Percentiles rank a stretch among this genome's conserved stretches.
Conservation (phyloP, 345 rosid genomes). For the Eucalyptus curtisii region DNA sequence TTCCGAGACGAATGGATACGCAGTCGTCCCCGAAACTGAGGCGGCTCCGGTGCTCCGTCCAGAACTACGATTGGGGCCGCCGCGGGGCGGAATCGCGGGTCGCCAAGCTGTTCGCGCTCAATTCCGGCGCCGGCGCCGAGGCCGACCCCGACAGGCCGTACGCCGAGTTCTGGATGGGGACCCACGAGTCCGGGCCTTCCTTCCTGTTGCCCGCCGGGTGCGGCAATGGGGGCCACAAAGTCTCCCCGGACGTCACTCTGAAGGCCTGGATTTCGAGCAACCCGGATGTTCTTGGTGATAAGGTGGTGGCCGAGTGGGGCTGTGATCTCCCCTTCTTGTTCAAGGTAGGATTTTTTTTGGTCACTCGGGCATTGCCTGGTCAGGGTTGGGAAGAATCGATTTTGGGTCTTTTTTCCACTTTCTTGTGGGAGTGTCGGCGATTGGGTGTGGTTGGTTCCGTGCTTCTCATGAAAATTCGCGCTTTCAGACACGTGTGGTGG, state of each 20-base stretch:
- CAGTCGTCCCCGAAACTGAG: conserved; percentile 1
- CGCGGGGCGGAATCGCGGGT: conserved; percentile 55
- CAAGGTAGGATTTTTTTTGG: conserved; percentile 39
- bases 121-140: conserved; percentile 33
- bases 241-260: conserved; percentile 13
- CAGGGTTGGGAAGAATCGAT: neutral
- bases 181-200: conserved; percentile 83
- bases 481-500: neutral
- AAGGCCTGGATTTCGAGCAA: conserved; percentile 66
- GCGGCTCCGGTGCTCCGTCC: conserved; percentile 62
- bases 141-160: conserved; percentile 33
- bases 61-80: conserved; percentile 85
- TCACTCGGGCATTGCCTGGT: neutral
- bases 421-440: neutral
- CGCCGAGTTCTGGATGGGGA: conserved; percentile 86
- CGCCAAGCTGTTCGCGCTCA: conserved; percentile 49
- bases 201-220: conserved; percentile 23
- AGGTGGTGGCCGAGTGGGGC: conserved; percentile 85
- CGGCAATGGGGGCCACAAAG: conserved; percentile 15
- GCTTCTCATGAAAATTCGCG: neutral
- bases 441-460: neutral
- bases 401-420: neutral
- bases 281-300: conserved; percentile 64
- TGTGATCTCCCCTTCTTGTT: conserved; percentile 91
- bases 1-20: neutral